phyloP scores from a whole-genome alignment of 2,329 filamentous ascomycete species.

The Knoxdaviesia capensis region DNA sequence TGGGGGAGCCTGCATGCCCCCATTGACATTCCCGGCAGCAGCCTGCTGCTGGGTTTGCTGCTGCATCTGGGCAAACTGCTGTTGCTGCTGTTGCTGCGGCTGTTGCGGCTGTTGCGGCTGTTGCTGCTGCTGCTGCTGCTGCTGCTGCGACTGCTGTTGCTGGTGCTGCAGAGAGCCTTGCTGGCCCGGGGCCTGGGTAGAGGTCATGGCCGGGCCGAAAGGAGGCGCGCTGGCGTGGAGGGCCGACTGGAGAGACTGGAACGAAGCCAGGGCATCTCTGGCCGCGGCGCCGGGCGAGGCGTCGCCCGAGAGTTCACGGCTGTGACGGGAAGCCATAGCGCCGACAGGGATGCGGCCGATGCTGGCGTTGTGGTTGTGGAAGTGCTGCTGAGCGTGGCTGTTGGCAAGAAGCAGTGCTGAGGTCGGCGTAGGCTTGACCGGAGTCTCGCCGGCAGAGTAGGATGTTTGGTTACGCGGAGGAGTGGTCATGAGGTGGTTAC shows the following conservation, averaged over 20 bases:
- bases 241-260: slow-evolving; percentile 45
- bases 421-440: slow-evolving; percentile 38
- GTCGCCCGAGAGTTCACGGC: slow-evolving; percentile 45
- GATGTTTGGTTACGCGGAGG: slow-evolving; percentile 67
- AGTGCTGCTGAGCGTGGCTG: slow-evolving; percentile 40
- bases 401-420: slow-evolving; percentile 15
- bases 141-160: too few relatives aligned
- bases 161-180: too few relatives aligned
- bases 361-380: slow-evolving; percentile 64
- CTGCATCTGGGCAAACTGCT: too few relatives aligned
- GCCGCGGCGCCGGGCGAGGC: slow-evolving; percentile 14
- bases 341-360: slow-evolving; percentile 59
- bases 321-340: slow-evolving; percentile 46
- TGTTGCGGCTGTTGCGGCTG: too few relatives aligned
- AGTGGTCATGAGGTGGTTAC: slow-evolving; percentile 33
- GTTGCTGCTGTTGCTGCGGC: too few relatives aligned
- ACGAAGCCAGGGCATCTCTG: slow-evolving; percentile 25
- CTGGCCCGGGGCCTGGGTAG: background rate
- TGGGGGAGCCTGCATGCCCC: slow-evolving; percentile 5
- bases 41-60: too few relatives aligned
- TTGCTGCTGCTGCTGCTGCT: too few relatives aligned
- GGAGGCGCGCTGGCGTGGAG: slow-evolving; percentile 64
- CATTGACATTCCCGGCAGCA: too few relatives aligned
- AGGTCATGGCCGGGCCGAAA: slow-evolving; percentile 43
- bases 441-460: slow-evolving; percentile 79